Base-by-base conservation (phyloP, 371 early-diverging fungal genomes). In the Circinella umbellata region DNA sequence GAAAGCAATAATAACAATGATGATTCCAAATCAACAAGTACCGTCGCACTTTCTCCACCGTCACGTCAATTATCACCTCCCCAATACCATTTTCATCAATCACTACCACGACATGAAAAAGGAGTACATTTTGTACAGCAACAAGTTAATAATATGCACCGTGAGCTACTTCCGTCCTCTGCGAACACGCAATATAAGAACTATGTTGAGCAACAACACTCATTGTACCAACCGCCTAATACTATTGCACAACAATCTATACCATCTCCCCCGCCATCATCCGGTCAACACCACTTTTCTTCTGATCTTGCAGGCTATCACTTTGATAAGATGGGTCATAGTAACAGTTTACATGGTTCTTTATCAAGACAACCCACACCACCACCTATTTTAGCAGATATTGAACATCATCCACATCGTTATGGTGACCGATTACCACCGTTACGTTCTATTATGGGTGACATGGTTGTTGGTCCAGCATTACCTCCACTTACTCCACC, bases 361-460 rank as follows among this genome's bases (percentile, higher is more conserved):
- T n/a, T 66, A 4, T 66, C 66, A 37, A 54, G 66, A 20, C 66
- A 66, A 46, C 57, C 57, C n/a, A 67, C 68, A 4, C 68, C 68
- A 34, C 63, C 55, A 17, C 67, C 66, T 27, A 37, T 57, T 7
- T 38, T 61, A 47, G 51, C 66, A 38, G 51, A 35, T 61, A 66
- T 39, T 46, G 64, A 63, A 35, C 57, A 34, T 15, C 69, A 55
- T 48, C 64, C 57, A 20, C 64, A 59, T 48, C 55, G 37, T 27
- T 57, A 55, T 46, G 48, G 60, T n/a, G 64, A 57, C n/a, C 69
- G 69, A 20, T 47, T 69, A 37, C 69, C 69, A 3, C 69, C 69
- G 17, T 35, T 69, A 34, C 69, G 69, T 13, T 42, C 65, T 11
- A 69, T 69, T 64, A 69, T 69, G 69, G 64, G 64, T 4, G 69